Evolutionary conservation across 176 grass and related monocot genomes (phyloP).

Genomic region (Triticum turgidum): DNA sequence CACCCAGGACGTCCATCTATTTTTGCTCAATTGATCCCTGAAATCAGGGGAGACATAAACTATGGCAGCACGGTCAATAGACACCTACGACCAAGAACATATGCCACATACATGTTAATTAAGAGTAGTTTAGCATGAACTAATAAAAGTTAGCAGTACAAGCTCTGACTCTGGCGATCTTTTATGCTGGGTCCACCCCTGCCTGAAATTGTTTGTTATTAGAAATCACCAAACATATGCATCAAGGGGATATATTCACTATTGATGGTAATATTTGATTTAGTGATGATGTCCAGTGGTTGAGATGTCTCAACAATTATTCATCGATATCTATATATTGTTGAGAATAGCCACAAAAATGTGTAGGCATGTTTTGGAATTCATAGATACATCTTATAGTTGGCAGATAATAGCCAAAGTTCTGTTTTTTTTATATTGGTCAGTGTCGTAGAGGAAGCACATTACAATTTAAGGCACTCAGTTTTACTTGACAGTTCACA

Average conservation of each 20-base stretch:
- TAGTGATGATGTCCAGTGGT: not conserved
- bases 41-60: too few relatives aligned
- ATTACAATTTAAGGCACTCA: not conserved
- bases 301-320: not conserved
- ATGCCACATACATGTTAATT: too few relatives aligned
- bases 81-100: too few relatives aligned
- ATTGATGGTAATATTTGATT: not conserved
- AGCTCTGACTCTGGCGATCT: too few relatives aligned
- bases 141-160: too few relatives aligned
- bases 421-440: not conserved
- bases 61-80: too few relatives aligned
- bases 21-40: too few relatives aligned
- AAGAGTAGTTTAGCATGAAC: too few relatives aligned
- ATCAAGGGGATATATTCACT: not conserved
- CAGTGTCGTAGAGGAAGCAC: not conserved
- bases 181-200: too few relatives aligned
- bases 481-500: not conserved
- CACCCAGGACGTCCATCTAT: too few relatives aligned
- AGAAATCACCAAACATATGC: not conserved
- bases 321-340: not conserved
- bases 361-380: not conserved
- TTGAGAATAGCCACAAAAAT: not conserved
- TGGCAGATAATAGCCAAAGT: not conserved
- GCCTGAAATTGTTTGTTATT: too few relatives aligned
- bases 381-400: not conserved